A percentile compares a stretch with the other conserved stretches of the same genome.
phyloP scores from a whole-genome alignment of 1,139 yeast genomes.

The Magnusiomyces suaveolens region DNA sequence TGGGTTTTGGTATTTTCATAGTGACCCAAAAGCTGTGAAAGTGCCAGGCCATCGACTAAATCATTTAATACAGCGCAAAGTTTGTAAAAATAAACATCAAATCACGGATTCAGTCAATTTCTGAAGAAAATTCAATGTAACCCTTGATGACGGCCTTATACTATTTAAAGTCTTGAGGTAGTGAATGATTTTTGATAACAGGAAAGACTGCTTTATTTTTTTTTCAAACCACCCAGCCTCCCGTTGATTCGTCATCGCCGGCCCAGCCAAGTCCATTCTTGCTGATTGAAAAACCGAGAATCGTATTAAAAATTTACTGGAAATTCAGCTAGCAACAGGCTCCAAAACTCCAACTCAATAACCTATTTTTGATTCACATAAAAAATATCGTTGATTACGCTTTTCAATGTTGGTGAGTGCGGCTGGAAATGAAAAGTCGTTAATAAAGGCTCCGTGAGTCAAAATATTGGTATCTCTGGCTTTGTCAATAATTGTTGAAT shows the following conservation, averaged over 20 bases:
- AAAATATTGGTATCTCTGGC: constrained; percentile 48
- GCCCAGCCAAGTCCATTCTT: constrained; percentile 74
- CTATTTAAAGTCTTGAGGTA: constrained; percentile 75
- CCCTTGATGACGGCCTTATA: constrained; percentile 60
- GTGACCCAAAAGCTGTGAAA: constrained; percentile 66
- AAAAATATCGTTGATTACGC: constrained; percentile 59
- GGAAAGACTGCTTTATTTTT: constrained; percentile 68
- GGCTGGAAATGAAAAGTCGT: constrained; percentile 70
- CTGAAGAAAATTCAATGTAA: constrained; percentile 43
- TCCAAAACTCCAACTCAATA: constrained; percentile 57
- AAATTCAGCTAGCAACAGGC: constrained; percentile 58
- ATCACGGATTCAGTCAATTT: constrained; percentile 52
- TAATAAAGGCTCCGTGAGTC: constrained; percentile 74
- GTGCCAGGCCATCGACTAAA: constrained; percentile 67
- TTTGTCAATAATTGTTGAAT: constrained; percentile 41
- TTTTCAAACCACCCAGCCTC: constrained; percentile 38
- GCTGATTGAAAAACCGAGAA: constrained; percentile 67
- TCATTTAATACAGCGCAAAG: constrained; percentile 85
- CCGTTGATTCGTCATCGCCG: constrained; percentile 30
- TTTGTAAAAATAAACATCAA: constrained; percentile 54
- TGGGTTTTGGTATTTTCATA: constrained; percentile 61
- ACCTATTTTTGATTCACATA: constrained; percentile 42
- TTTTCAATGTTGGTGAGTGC: constrained; percentile 60
- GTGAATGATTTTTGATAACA: constrained; percentile 63
- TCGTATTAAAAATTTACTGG: constrained; percentile 57